Conservation (phyloP, 163 green algal genomes). For the Picocystis sp. region DNA sequence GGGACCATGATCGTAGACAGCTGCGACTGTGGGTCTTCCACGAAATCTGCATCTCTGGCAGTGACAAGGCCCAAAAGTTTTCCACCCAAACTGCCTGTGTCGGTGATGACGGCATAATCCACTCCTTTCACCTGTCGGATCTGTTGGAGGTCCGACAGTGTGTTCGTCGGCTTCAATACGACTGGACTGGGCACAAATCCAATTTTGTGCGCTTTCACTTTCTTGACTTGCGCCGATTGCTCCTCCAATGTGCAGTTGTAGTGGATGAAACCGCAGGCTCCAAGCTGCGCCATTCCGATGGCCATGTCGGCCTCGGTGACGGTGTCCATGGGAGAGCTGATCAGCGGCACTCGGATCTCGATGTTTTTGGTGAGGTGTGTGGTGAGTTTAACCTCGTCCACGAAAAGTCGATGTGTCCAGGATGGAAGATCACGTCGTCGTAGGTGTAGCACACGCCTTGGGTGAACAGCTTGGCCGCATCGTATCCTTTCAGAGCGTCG, state of each 20-base stretch:
- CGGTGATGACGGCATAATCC: constrained; percentile 51
- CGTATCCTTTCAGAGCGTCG: background rate
- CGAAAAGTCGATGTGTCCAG: constrained; percentile 88
- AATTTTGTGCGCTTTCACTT: constrained; percentile 34
- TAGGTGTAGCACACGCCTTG: constrained; percentile 89
- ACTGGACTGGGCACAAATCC: constrained; percentile 30
- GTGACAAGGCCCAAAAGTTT: constrained; percentile 73
- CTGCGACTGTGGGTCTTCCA: constrained; percentile 37
- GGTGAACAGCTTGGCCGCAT: constrained; percentile 38
- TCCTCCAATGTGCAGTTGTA: constrained; percentile 91
- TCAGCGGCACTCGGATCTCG: constrained; percentile 60
- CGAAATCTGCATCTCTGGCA: constrained; percentile 59
- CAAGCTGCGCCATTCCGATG: constrained; percentile 82
- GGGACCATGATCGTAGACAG: constrained; percentile 60
- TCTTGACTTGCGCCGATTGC: constrained; percentile 52
- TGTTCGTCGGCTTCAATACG: constrained; percentile 24
- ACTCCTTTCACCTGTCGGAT: constrained; percentile 15
- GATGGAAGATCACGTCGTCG: constrained; percentile 96
- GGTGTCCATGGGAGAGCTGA: constrained; percentile 90
- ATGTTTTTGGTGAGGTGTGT: constrained; percentile 72
- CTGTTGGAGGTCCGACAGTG: constrained; percentile 21
- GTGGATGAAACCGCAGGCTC: constrained; percentile 91
- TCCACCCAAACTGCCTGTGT: constrained; percentile 52
- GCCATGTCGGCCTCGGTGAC: constrained; percentile 93
- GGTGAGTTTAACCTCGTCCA: constrained; percentile 72